phyloP scores from a whole-genome alignment of 345 rosid genomes.

The Moricandia moricandioides region DNA sequence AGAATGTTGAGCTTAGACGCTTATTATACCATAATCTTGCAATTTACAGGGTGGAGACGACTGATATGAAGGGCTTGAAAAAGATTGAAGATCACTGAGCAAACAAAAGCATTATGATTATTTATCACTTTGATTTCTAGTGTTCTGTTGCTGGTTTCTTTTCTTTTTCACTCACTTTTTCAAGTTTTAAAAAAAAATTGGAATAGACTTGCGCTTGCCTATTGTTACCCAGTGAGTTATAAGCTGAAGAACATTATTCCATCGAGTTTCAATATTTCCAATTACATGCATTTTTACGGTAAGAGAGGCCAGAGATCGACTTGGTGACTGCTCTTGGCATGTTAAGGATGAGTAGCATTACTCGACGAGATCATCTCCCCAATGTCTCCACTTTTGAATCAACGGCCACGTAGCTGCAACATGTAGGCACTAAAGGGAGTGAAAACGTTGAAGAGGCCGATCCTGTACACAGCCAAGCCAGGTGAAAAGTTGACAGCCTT shows the following conservation, averaged over 20 bases:
- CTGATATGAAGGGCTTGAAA: constrained; percentile 84
- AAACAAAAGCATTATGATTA: constrained; percentile 13
- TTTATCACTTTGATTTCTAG: constrained; percentile 7
- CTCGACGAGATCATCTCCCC: neutral
- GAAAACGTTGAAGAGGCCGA: neutral
- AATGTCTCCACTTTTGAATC: neutral
- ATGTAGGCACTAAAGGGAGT: neutral
- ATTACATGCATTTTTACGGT: neutral
- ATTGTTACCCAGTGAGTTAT: neutral
- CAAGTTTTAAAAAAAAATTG: neutral
- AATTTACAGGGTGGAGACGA: constrained; percentile 65
- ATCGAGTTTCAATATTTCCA: neutral
- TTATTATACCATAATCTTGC: neutral
- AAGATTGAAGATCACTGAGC: constrained; percentile 67
- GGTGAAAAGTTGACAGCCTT: neutral
- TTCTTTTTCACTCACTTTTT: neutral
- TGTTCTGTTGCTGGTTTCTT: neutral
- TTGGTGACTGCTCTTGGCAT: neutral
- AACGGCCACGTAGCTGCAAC: neutral
- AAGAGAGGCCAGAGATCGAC: neutral
- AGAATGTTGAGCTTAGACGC: neutral
- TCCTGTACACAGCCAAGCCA: no score
- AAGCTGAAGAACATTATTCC: neutral
- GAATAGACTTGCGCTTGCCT: constrained; percentile 17
- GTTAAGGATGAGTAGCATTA: neutral